Percentiles rank a stretch among this genome's conserved stretches.
These are phyloP conservation scores for Paxillus ammoniavirescens DNA, from an alignment of 768 basidiomycete species.

Conservation along the genomic window DNA sequence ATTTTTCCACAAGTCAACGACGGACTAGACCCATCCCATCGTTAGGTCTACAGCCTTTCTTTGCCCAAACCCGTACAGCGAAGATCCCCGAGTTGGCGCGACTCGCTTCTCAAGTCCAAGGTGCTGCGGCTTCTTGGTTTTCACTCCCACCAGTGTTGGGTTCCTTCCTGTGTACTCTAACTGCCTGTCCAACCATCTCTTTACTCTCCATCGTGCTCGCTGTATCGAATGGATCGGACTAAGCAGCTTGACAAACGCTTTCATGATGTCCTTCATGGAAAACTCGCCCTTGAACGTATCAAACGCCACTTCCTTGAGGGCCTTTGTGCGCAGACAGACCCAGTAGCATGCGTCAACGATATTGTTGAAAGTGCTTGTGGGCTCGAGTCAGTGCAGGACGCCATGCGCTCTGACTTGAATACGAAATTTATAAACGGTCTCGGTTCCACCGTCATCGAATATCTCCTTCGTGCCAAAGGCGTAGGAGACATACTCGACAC, in stretches of 20 bases:
- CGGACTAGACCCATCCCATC: neutral
- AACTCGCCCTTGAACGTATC: slow-evolving; percentile 20
- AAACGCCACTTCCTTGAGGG: slow-evolving; percentile 45
- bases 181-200: neutral
- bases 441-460: slow-evolving; percentile 36
- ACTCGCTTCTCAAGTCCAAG: too few species aligned
- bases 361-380: slow-evolving; percentile 38
- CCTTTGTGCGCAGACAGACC: slow-evolving; percentile 40
- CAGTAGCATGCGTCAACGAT: slow-evolving; percentile 35
- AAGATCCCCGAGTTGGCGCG: too few species aligned
- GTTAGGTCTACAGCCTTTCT: neutral
- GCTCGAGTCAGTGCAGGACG: slow-evolving; percentile 35
- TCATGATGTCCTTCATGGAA: slow-evolving; percentile 31
- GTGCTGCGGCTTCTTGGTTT: too few species aligned
- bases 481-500: slow-evolving; percentile 38
- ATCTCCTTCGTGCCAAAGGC: slow-evolving; percentile 37
- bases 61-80: too few species aligned
- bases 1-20: neutral
- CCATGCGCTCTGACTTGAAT: slow-evolving; percentile 41
- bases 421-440: slow-evolving; percentile 42
- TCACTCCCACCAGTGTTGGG: too few species aligned
- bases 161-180: neutral
- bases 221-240: slow-evolving; percentile 19
- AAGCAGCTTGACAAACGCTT: slow-evolving; percentile 36
- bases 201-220: neutral